Evolutionary conservation across 345 rosid genomes (phyloP).

Genomic region (Pistacia integerrima): DNA sequence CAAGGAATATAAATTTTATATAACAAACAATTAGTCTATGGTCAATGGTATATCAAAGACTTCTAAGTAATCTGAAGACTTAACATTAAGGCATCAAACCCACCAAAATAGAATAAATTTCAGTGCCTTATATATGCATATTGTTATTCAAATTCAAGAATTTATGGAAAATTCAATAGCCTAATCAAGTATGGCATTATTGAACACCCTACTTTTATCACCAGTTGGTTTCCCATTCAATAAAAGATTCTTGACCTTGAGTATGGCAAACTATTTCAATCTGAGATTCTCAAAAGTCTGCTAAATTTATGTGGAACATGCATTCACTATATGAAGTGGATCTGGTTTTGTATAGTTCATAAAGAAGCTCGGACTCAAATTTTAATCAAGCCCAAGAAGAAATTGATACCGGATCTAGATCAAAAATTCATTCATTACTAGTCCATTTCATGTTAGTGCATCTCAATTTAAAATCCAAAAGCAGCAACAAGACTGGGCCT

Average conservation of each 20-base stretch:
- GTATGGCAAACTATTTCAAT: not conserved
- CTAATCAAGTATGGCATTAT: not conserved
- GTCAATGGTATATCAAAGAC: not conserved
- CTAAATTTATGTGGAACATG: not conserved
- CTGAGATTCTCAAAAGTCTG: not conserved
- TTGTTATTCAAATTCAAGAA: not conserved
- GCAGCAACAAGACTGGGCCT: not conserved
- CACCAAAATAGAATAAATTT: not conserved
- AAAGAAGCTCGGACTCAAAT: not conserved
- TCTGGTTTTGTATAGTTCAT: constrained; percentile 3
- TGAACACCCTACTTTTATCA: not conserved
- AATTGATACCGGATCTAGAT: constrained; percentile 1
- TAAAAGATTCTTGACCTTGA: not conserved
- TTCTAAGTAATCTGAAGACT: not conserved
- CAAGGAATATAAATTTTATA: not conserved
- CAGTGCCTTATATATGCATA: not conserved
- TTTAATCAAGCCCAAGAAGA: not conserved
- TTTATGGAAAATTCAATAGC: not conserved
- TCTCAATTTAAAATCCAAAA: not conserved
- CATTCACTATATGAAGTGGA: not conserved
- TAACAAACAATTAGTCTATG: not conserved
- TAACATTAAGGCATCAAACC: not conserved
- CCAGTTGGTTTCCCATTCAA: not conserved
- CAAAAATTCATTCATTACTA: not conserved
- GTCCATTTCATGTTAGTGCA: not conserved